Conservation (phyloP, 495 filamentous ascomycete species). For the Letharia columbiana region DNA sequence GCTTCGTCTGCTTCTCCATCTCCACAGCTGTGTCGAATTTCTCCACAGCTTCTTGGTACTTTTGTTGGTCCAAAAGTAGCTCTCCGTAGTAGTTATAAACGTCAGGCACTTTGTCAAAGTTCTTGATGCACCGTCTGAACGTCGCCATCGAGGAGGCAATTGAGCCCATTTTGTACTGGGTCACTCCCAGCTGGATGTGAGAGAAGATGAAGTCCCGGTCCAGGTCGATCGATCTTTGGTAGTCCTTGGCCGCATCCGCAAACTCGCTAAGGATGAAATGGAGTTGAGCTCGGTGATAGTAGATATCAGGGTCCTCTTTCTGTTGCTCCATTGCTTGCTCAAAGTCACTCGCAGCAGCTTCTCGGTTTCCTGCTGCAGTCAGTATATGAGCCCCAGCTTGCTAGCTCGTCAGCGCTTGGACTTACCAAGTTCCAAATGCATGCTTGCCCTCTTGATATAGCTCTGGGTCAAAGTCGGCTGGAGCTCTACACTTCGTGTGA, state of each 20-base stretch:
- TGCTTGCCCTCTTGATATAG: constrained; percentile 97
- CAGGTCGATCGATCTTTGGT: constrained; percentile 97
- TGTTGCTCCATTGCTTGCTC: constrained; percentile 77
- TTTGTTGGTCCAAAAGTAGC: constrained; percentile 92
- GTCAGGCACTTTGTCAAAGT: constrained; percentile 91
- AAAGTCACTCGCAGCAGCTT: constrained; percentile 81
- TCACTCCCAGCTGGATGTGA: constrained; percentile 98
- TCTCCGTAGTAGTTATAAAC: constrained; percentile 99
- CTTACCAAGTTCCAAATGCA: constrained; percentile 91
- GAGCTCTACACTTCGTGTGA: constrained; percentile 85
- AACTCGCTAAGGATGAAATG: constrained; percentile 97
- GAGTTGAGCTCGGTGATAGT: constrained; percentile 97
- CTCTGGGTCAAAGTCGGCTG: constrained; percentile 84
- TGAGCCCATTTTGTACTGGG: constrained; percentile 99
- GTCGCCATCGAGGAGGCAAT: constrained; percentile 97
- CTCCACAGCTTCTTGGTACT: constrained; percentile 89
- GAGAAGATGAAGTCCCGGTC: constrained; percentile 96
- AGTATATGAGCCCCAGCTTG: not conserved
- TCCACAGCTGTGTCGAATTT: constrained; percentile 97
- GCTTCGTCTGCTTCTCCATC: constrained; percentile 92
- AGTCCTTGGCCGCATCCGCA: constrained; percentile 89
- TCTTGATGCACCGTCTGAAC: constrained; percentile 95
- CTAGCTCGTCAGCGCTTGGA: constrained; percentile 8
- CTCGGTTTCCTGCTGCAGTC: constrained; percentile 58
- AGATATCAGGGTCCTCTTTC: constrained; percentile 88